Conservation (phyloP, 164 flowering plant genomes). For the Tetracentron sinense region DNA sequence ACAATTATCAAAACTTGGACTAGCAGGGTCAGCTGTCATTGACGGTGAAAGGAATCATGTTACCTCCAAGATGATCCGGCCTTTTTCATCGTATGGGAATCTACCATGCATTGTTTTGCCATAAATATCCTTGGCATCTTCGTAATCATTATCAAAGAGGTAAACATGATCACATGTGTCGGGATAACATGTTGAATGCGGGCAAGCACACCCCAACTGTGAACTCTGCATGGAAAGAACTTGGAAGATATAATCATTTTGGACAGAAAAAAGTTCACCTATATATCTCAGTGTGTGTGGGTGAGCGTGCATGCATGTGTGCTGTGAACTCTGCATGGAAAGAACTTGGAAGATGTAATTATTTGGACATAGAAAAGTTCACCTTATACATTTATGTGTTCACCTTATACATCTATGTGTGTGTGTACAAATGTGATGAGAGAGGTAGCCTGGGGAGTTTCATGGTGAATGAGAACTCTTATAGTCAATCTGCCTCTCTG, state of each 20-base stretch:
- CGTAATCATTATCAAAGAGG: conserved; percentile 83
- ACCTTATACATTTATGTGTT: too few relatives aligned
- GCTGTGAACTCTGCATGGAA: conserved; percentile 61
- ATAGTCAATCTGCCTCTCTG: too few relatives aligned
- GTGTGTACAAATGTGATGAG: too few relatives aligned
- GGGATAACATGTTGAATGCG: conserved; percentile 51
- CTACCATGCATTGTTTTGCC: conserved; percentile 81
- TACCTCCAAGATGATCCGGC: conserved; percentile 87
- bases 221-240: conserved; percentile 48
- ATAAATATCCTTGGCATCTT: conserved; percentile 76
- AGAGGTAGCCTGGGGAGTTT: too few relatives aligned
- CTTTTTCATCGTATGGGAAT: conserved; percentile 81
- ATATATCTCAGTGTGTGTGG: too few relatives aligned
- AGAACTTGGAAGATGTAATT: neutral
- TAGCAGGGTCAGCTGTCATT: neutral
- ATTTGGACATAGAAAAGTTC: too few relatives aligned
- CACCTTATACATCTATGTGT: too few relatives aligned
- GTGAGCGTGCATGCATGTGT: too few relatives aligned
- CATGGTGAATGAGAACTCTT: too few relatives aligned
- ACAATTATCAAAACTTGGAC: neutral
- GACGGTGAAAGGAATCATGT: neutral
- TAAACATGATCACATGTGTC: conserved; percentile 88
- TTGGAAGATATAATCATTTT: neutral
- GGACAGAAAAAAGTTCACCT: too few relatives aligned
- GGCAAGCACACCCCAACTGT: conserved; percentile 79